phyloP scores from a whole-genome alignment of 257 asterid genomes.

The Apocynum venetum region DNA sequence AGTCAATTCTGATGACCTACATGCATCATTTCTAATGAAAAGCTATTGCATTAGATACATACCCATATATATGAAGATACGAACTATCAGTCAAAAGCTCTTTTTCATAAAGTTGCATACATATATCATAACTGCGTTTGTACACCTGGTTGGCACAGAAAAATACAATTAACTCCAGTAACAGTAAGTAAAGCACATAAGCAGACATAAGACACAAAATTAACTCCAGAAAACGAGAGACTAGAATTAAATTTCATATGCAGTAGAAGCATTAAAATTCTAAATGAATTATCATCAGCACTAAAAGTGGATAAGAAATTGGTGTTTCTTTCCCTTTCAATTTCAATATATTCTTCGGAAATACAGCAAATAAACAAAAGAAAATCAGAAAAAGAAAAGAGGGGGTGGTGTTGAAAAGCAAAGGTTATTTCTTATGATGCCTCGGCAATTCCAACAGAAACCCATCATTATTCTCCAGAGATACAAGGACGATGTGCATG shows the following conservation, averaged over 20 bases:
- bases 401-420: background rate
- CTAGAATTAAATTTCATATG: background rate
- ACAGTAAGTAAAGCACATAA: background rate
- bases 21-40: background rate
- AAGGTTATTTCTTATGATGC: too few relatives aligned
- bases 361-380: background rate
- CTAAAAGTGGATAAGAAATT: background rate
- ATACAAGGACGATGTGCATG: background rate
- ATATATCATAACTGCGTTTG: conserved; percentile 80
- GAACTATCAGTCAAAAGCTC: conserved; percentile 87
- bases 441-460: background rate
- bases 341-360: background rate
- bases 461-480: background rate
- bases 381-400: background rate
- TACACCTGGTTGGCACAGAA: conserved; percentile 54
- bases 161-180: background rate
- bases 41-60: conserved; percentile 17
- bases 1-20: background rate
- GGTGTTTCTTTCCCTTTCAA: background rate
- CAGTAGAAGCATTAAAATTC: background rate
- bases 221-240: background rate
- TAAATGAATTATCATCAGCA: background rate
- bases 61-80: conserved; percentile 88
- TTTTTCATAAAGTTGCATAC: conserved; percentile 85
- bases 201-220: background rate